Conservation (phyloP, 2,329 filamentous ascomycete genomes). For the Herpomyces periplanetae region DNA sequence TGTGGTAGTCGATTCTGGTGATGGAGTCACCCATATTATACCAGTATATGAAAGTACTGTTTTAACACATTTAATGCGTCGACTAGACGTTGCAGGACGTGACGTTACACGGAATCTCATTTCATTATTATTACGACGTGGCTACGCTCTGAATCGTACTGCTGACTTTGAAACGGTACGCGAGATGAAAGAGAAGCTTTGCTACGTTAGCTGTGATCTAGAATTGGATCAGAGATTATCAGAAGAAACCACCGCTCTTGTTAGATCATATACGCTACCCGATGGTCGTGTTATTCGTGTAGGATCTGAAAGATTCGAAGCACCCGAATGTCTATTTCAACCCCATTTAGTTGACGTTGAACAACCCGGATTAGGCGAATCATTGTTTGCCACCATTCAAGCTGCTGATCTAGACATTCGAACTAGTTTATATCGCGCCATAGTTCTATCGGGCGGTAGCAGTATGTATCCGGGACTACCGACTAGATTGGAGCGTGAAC, state of each 20-base stretch:
- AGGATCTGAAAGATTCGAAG: conserved; percentile 86
- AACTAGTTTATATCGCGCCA: conserved; percentile 73
- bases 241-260: conserved; percentile 83
- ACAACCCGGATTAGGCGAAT: conserved; percentile 78
- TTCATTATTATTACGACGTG: conserved; percentile 57
- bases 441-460: conserved; percentile 77
- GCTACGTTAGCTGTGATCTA: conserved; percentile 93
- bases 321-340: conserved; percentile 90
- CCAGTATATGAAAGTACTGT: conserved; percentile 95
- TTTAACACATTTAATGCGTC: conserved; percentile 71
- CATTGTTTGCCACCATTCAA: conserved; percentile 96
- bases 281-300: conserved; percentile 86
- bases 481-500: conserved; percentile 75
- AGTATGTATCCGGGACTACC: conserved; percentile 97
- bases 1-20: conserved; percentile 92
- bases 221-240: conserved; percentile 79
- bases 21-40: conserved; percentile 92
- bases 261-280: conserved; percentile 86
- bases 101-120: conserved; percentile 97
- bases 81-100: conserved; percentile 73
- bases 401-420: conserved; percentile 77
- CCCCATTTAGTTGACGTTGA: conserved; percentile 91
- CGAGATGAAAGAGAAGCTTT: conserved; percentile 98
- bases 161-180: conserved; percentile 96
- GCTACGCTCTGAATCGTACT: conserved; percentile 85